Base-by-base conservation (phyloP, 768 basidiomycete genomes). In the Fistulinella prunicolor region DNA sequence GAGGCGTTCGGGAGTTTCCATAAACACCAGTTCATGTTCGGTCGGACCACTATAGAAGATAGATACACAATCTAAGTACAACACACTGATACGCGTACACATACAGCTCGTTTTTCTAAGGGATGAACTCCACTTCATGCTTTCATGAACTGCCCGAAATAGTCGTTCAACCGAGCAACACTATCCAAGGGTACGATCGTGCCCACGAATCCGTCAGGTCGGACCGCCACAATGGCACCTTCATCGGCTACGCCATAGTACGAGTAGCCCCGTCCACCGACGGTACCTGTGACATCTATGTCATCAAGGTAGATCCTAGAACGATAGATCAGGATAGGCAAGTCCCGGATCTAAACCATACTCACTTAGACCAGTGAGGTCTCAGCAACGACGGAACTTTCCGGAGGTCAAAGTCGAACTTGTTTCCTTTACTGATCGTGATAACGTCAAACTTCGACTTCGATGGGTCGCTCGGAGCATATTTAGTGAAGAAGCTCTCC, bases 281-380 rank as follows among this genome's bases (percentile, higher is more conserved):
- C 58, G 4, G 45, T 58, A 3, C 73, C 75, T 14, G 61, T 66
- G 26, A 74, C 50, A 50, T 81, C 76, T 2, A 54, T 61, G 47
- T 82, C 83, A 49, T 88, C 86, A 12, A 83, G 68, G 24, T 82
- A 69, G 6, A 83, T 76, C 62, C 85, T 87, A 19, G 47, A 3
- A 20, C n/a, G 14, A 9, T 19, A 26, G 20, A 23, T 60, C 38
- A 61, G n/a, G 2, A 26, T 6, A 10, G 1, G 17, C 12, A 1
- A 37, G 9, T 12, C 17, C 34, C 21, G 7, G 21, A 43, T 38
- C 12, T 22, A 35, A 36, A n/a, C 1, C 17, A 22, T 3, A 55
- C 67, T 56, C 30, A 76, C 73, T 73, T 74, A 26, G 69, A 69
- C 73, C 74, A 76, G 29, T 76, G 73, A 8, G 61, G 36, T 41